A percentile compares a stretch with the other conserved stretches of the same genome.
Evolutionary conservation across 2,329 filamentous ascomycete genomes (phyloP).

Genomic region (Trichoderma sp.): DNA sequence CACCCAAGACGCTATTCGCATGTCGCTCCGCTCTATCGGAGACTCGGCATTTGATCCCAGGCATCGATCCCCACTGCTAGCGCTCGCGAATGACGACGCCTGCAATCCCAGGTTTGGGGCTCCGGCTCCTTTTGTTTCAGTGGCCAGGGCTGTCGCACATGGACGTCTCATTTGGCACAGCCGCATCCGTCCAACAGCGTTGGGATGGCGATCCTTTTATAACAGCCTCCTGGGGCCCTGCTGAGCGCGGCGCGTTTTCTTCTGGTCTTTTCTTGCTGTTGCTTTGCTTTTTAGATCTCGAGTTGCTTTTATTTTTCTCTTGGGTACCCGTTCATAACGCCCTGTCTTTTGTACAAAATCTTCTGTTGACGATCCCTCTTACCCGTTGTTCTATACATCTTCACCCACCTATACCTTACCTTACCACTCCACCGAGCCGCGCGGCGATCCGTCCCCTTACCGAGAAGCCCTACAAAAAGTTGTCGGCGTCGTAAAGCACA

Average conservation of each 20-base stretch:
- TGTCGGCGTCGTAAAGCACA: not conserved
- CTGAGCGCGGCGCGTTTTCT: not conserved
- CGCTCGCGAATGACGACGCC: conserved; percentile 27
- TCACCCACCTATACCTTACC: too few relatives aligned
- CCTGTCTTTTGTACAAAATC: not conserved
- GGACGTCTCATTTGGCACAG: conserved; percentile 19
- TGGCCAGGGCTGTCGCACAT: not conserved
- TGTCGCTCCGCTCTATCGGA: conserved; percentile 10
- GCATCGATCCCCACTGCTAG: not conserved
- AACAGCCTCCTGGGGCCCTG: conserved; percentile 5
- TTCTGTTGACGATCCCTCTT: not conserved
- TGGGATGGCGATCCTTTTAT: not conserved
- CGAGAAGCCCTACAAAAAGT: not conserved
- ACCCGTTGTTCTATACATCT: not conserved
- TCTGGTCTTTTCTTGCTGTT: too few relatives aligned
- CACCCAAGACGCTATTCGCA: conserved; percentile 2
- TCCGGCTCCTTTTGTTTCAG: conserved; percentile 20
- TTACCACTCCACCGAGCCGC: too few relatives aligned
- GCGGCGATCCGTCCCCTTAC: too few relatives aligned
- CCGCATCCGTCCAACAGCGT: conserved; percentile 3
- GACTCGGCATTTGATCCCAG: conserved; percentile 13
- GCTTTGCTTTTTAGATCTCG: not conserved
- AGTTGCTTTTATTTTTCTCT: not conserved
- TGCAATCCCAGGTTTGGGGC: not conserved
- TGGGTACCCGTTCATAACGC: not conserved